Evolutionary conservation across 2,329 filamentous ascomycete species (phyloP).

Genomic region (Penicillium sp.): DNA sequence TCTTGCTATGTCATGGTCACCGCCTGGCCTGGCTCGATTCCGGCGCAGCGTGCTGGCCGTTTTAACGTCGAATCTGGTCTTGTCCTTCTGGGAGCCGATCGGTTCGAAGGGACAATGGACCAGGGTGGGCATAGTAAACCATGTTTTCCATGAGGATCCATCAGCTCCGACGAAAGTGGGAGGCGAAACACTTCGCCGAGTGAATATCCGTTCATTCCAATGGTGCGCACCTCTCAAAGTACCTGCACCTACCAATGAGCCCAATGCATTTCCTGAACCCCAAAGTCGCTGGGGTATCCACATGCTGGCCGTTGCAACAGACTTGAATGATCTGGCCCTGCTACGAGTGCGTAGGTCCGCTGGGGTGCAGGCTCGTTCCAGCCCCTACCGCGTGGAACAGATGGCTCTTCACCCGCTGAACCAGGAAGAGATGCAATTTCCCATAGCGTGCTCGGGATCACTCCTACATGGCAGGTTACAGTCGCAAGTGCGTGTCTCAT

Average conservation of each 20-base stretch:
- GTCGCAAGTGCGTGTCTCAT: constrained; percentile 23
- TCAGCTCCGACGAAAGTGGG: constrained; percentile 18
- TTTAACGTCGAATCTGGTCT: constrained; percentile 55
- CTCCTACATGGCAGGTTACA: constrained; percentile 30
- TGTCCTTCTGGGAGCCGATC: constrained; percentile 57
- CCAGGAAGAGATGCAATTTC: constrained; percentile 10
- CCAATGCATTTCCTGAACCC: constrained; percentile 6
- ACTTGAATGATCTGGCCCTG: constrained; percentile 38
- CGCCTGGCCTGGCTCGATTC: constrained; percentile 55
- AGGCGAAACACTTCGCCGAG: constrained; percentile 27
- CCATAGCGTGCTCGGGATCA: constrained; percentile 25
- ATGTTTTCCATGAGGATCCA: constrained; percentile 45
- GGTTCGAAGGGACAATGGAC: constrained; percentile 51
- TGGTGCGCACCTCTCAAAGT: constrained; percentile 38
- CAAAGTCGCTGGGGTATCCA: constrained; percentile 37
- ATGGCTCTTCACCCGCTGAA: constrained; percentile 24
- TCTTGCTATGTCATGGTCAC: constrained; percentile 55
- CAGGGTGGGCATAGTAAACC: constrained; percentile 54
- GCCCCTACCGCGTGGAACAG: constrained; percentile 25
- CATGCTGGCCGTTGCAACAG: constrained; percentile 39
- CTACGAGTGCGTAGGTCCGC: constrained; percentile 25
- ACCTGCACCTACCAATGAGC: constrained; percentile 5
- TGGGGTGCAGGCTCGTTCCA: constrained; percentile 1
- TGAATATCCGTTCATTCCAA: constrained; percentile 42
- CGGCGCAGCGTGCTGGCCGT: constrained; percentile 55